Evolutionary conservation across 441 rosid species (phyloP), one percentile per base, ranked within the genome.

Genomic region (Pelargonium myrrhifolium): DNA sequence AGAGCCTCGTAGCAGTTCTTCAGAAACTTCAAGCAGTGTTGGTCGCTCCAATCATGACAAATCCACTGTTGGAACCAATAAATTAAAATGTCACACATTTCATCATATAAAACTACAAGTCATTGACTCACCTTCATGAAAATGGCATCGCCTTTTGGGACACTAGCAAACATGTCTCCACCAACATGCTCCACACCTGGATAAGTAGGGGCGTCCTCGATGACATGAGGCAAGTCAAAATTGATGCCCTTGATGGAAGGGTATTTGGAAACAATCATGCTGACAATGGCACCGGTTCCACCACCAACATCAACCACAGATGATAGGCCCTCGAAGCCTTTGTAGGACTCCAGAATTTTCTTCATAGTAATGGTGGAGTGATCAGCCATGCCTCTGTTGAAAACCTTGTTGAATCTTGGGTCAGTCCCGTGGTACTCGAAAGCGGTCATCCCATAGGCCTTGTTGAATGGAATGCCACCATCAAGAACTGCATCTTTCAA

Each of bases 1-100:
- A 81, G 47, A 6, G 82, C 77, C 22, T 70, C 66, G 64, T 74
- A 74, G 53, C 88, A 79, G 17, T 81, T 86, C 65, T 77, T 81
- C 42, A 84, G 59, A 42, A 82, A 31, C 71, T 77, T 86, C 59
- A 74, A 53, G 56, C 82, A 76, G 11, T 66, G 72, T 26, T 82
- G 84, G 28, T 83, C 81, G 8, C 43, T 69, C 91, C 80, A 84
- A 15, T 84, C 80, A 21, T 84, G 86, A 22, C 65, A 70, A 75
- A 73, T 68, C 61, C 82, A 75, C 77, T 77, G 4, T 4, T 24
- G 1, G 26, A 24, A 24, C 26, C 26, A 24, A 24, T 24, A 24
- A 24, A 24, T n/a, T n/a, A n/a, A n/a, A n/a, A n/a, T n/a, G n/a
- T 1, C 2, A 24, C 2, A 24, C 26, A 24, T 24, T 24, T 24